These are phyloP conservation scores for Diophrys appendiculata DNA, from an alignment of 73 alveolate genomes.

Conservation along the genomic window DNA sequence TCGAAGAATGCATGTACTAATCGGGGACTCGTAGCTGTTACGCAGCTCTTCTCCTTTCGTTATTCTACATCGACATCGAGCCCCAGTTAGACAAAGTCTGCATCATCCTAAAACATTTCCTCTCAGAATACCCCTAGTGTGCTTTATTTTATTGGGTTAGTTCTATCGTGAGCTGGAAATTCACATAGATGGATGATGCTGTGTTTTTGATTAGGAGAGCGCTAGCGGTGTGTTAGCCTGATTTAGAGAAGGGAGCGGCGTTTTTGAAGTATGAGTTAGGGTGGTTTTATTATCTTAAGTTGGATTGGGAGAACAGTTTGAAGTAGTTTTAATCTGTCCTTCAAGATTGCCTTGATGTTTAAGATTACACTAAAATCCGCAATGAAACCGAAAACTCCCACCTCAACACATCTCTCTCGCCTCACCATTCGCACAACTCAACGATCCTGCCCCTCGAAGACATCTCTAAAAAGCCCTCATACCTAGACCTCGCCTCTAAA, in stretches of 20 bases:
- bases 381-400: too few species aligned
- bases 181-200: constrained; percentile 61
- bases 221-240: constrained; percentile 33
- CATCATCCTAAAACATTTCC: constrained; percentile 10
- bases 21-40: constrained; percentile 30
- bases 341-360: constrained; percentile 39
- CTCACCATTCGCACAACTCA: too few species aligned
- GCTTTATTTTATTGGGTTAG: constrained; percentile 62
- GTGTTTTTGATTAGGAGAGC: constrained; percentile 52
- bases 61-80: constrained; percentile 59
- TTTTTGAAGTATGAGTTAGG: constrained; percentile 68
- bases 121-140: constrained; percentile 52
- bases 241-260: constrained; percentile 41
- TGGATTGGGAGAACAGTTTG: constrained; percentile 40
- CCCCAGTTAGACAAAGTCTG: constrained; percentile 55
- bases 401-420: too few species aligned
- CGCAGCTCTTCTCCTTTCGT: constrained; percentile 52
- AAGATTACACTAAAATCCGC: too few species aligned
- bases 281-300: constrained; percentile 60
- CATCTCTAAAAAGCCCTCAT: too few species aligned
- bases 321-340: constrained; percentile 43
- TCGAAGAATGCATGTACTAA: constrained; percentile 38
- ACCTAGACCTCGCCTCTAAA: too few species aligned
- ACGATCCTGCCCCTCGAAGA: too few species aligned
- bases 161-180: constrained; percentile 65